Conservation (phyloP, 176 grass and related monocot genomes). For the Typha latifolia region DNA sequence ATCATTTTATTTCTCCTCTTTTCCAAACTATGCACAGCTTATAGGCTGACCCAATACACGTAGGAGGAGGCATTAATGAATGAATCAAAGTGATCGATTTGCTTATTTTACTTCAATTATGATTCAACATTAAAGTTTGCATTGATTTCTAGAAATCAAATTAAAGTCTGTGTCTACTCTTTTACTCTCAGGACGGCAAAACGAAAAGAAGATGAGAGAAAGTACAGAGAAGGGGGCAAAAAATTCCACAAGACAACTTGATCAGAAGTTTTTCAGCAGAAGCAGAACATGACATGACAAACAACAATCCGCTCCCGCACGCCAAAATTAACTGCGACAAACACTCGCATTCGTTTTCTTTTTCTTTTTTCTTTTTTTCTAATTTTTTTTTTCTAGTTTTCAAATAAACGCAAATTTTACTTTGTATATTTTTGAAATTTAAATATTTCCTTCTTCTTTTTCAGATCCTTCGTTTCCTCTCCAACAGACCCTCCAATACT, state of each 20-base stretch:
- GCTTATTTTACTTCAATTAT: not conserved
- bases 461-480: conserved; percentile 21
- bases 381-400: not conserved
- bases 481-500: conserved; percentile 6
- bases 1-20: too few relatives aligned
- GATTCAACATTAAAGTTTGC: not conserved
- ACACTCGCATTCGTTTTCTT: not conserved
- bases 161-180: not conserved
- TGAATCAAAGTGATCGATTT: not conserved
- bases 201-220: not conserved
- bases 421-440: not conserved
- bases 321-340: not conserved
- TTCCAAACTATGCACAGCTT: too few relatives aligned
- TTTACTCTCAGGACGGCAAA: not conserved
- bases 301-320: not conserved
- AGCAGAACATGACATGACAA: not conserved
- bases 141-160: not conserved
- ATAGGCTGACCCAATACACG: too few relatives aligned
- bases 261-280: not conserved
- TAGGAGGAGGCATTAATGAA: not conserved
- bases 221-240: not conserved
- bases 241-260: not conserved
- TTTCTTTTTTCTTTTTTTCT: not conserved
- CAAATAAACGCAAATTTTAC: too few relatives aligned
- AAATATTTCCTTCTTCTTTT: not conserved